Base-by-base conservation (phyloP, 2,329 filamentous ascomycete genomes). In the Stemphylium vesicarium region DNA sequence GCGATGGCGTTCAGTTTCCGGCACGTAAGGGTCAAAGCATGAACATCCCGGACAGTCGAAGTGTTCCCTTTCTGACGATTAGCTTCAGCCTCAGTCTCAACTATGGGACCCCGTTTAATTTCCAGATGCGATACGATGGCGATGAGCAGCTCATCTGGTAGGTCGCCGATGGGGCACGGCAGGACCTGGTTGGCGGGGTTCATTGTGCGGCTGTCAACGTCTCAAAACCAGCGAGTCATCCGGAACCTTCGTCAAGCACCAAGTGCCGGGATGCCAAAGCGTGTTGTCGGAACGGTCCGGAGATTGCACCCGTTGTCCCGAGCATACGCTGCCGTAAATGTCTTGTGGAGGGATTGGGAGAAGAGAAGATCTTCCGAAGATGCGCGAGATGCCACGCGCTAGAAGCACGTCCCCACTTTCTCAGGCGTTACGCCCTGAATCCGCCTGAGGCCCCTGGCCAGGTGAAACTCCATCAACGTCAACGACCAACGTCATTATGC, bases 1-100 rank as follows among this genome's bases (percentile, higher is more conserved):
- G 49, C 31, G 12, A 67, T 43, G 7, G 35, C 38, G 18, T 62
- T 46, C 10, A 66, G 38, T 20, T 48, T 56, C 12, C 47, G 56
- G 24, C 57, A 64, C 20, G 59, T 60, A 12, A 62, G 49, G 7
- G 54, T 47, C n/a, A 68, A 50, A 10, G 40, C 45, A 42, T 61
- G 45, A 11, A 65, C 49, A 20, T 46, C 51, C 16, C 18, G 18
- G 4, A 60, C 22, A 15, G 13, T 46, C 2, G n/a, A 22, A 9
- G 13, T 32, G 22, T 60, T 60, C 16, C 53, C 43, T 12, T 43
- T 7, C 35, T 15, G 20, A 16, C n/a, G 13, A 3, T 4, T 16
- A 16, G 29, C 20, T 20, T 52, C 29, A 31, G 41, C 20, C 36
- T 22, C 31, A 22, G 18, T 4, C 18, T 51, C 18, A 9, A 20